These are phyloP conservation scores for Lactifluus pinguis DNA, from an alignment of 768 basidiomycete genomes.

Conservation along the genomic window DNA sequence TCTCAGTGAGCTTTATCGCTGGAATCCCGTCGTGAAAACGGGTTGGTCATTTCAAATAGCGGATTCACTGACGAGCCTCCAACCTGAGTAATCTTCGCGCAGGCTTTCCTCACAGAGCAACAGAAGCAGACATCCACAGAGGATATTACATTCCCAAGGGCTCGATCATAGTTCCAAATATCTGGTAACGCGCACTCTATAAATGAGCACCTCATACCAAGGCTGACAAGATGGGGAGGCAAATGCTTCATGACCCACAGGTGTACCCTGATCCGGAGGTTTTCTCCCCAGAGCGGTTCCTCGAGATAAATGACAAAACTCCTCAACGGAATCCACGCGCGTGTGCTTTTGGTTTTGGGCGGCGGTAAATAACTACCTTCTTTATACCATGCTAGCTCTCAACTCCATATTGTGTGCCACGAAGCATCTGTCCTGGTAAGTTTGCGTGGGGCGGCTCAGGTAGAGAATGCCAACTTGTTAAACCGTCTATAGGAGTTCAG, in stretches of 20 bases:
- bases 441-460: background rate
- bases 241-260: constrained; percentile 24
- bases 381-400: background rate
- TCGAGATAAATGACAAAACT: background rate
- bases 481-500: background rate
- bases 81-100: background rate
- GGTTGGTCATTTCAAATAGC: constrained; percentile 4
- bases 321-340: constrained; percentile 5
- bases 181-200: constrained; percentile 20
- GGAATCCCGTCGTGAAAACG: constrained; percentile 23
- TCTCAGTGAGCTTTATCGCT: constrained; percentile 23
- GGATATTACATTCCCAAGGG: constrained; percentile 25
- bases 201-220: constrained; percentile 1
- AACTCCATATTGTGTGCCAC: background rate
- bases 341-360: constrained; percentile 9
- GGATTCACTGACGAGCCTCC: background rate
- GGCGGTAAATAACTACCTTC: background rate
- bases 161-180: constrained; percentile 26
- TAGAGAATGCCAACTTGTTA: background rate
- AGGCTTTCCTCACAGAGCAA: constrained; percentile 21
- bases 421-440: constrained; percentile 6
- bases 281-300: constrained; percentile 26
- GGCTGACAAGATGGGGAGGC: constrained; percentile 17
- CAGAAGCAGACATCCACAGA: constrained; percentile 24
- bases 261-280: constrained; percentile 21